Evolutionary conservation across 108 stramenopile genomes (phyloP), one percentile per base, ranked within the genome.

Genomic region (Nannochloropsis gaditana): DNA sequence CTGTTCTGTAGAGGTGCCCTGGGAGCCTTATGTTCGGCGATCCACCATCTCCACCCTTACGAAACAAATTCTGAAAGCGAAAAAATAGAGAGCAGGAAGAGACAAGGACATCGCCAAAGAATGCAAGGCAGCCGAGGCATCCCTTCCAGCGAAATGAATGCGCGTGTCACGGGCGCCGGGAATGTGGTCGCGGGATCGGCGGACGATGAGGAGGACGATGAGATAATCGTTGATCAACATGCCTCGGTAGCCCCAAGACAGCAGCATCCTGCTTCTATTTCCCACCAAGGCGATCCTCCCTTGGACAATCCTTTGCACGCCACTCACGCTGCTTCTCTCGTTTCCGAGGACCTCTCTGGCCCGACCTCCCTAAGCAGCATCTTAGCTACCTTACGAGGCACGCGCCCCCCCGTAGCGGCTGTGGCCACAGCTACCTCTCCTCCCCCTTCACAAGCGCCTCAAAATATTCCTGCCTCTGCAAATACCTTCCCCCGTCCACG

Each of bases 21-120:
- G 59, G 59, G 59, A n/a, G 59, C 59, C 59, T 73, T 73, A n/a
- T 73, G 59, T 73, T 15, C 59, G 59, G 59, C 59, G 59, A 73
- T 73, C 5, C 59, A 73, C n/a, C 59, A 73, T 73, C n/a, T 73
- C 19, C 59, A 73, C n/a, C 59, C 59, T n/a, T n/a, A 73, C 59
- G 59, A 73, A n/a, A 8, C 59, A 73, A n/a, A 1, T 73, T 15
- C 59, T 73, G 59, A 15, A 73, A 1, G 19, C 15, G 3, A 73
- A n/a, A 3, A 73, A n/a, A 2, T n/a, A 73, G 59, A 73, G 59
- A n/a, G n/a, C 2, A 73, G 15, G 59, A 15, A 73, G 59, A 15
- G 8, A 73, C 59, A 73, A 73, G 4, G 59, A n/a, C 59, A 73
- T 15, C 2, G n/a, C 15, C 59, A n/a, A 73, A 73, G 59, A 73